Conservation (phyloP, 805 yeast species). For the Cyberlindnera mrakii region DNA sequence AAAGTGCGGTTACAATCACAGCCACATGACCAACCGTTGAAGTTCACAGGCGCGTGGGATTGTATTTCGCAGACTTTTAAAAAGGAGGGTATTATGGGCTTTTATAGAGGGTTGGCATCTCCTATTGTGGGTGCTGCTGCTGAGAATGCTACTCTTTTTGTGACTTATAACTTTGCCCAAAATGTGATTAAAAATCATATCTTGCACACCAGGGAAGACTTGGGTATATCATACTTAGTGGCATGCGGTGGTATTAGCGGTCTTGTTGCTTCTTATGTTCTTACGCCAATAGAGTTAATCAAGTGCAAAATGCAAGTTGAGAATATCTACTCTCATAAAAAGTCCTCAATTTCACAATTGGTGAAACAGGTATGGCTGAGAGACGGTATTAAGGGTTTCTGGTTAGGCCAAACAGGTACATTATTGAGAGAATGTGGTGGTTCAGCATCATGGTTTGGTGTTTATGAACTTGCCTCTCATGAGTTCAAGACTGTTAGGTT, state of each 20-base stretch:
- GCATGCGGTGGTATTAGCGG: conserved; percentile 81
- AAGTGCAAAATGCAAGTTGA: conserved; percentile 85
- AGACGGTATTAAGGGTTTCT: conserved; percentile 66
- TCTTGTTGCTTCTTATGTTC: conserved; percentile 68
- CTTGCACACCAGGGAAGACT: conserved; percentile 11
- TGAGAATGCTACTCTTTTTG: conserved; percentile 78
- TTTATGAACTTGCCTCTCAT: conserved; percentile 56
- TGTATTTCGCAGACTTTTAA: conserved; percentile 57
- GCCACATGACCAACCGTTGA: conserved; percentile 42
- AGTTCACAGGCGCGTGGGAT: conserved; percentile 53
- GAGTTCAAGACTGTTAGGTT: conserved; percentile 31
- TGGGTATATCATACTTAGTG: conserved; percentile 41
- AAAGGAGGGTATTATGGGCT: conserved; percentile 73
- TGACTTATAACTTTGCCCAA: conserved; percentile 50
- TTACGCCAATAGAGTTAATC: conserved; percentile 89
- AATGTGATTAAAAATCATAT: conserved; percentile 26
- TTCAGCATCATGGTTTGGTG: conserved; percentile 91
- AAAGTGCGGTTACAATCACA: conserved; percentile 84
- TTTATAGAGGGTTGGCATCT: conserved; percentile 73
- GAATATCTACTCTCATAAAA: conserved; percentile 24
- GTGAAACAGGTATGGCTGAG: conserved; percentile 35
- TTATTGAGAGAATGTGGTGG: conserved; percentile 81
- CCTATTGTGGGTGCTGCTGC: conserved; percentile 89
- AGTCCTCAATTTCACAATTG: conserved; percentile 32
- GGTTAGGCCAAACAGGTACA: conserved; percentile 86